Percentiles rank a stretch among this genome's conserved stretches.
Conservation (phyloP, 2,329 filamentous ascomycete genomes). For the Apiospora marii region DNA sequence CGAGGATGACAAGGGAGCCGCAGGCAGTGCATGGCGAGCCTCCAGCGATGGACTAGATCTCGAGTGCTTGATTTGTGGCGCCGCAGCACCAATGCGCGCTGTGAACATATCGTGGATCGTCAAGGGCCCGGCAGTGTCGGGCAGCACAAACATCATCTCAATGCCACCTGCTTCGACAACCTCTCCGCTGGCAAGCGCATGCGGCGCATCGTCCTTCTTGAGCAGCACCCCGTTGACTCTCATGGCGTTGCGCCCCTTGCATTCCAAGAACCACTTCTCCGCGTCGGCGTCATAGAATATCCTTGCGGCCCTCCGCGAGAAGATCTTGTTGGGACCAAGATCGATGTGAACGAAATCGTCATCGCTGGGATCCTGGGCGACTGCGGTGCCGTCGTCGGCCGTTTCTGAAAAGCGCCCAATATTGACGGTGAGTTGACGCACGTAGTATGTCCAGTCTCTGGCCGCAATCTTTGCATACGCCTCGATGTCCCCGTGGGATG, state of each 20-base stretch:
- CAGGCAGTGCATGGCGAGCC: slow-evolving; percentile 39
- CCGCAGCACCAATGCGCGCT: slow-evolving; percentile 67
- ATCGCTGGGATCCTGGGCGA: slow-evolving; percentile 54
- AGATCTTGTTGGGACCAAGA: slow-evolving; percentile 82
- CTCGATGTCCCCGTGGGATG: slow-evolving; percentile 68
- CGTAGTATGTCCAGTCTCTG: slow-evolving; percentile 84
- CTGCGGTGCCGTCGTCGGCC: slow-evolving; percentile 42
- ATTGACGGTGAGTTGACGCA: slow-evolving; percentile 76
- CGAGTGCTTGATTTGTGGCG: slow-evolving; percentile 32
- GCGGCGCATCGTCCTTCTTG: slow-evolving; percentile 68
- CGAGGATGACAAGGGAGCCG: slow-evolving; percentile 37
- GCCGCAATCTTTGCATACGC: slow-evolving; percentile 86
- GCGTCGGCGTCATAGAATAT: slow-evolving; percentile 75
- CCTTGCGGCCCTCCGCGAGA: slow-evolving; percentile 78
- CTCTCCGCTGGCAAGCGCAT: slow-evolving; percentile 80
- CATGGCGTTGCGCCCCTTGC: slow-evolving; percentile 91
- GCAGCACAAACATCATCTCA: slow-evolving; percentile 99
- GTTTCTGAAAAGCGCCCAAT: slow-evolving; percentile 75
- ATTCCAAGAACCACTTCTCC: slow-evolving; percentile 81
- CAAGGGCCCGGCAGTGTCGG: slow-evolving; percentile 71
- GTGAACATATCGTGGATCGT: slow-evolving; percentile 74
- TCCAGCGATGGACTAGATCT: slow-evolving; percentile 38
- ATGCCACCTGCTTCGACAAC: slow-evolving; percentile 91
- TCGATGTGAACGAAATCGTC: slow-evolving; percentile 80
- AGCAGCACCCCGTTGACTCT: slow-evolving; percentile 79